These are phyloP conservation scores for Malus sieversii DNA, from an alignment of 306 rosid genomes.

Conservation along the genomic window DNA sequence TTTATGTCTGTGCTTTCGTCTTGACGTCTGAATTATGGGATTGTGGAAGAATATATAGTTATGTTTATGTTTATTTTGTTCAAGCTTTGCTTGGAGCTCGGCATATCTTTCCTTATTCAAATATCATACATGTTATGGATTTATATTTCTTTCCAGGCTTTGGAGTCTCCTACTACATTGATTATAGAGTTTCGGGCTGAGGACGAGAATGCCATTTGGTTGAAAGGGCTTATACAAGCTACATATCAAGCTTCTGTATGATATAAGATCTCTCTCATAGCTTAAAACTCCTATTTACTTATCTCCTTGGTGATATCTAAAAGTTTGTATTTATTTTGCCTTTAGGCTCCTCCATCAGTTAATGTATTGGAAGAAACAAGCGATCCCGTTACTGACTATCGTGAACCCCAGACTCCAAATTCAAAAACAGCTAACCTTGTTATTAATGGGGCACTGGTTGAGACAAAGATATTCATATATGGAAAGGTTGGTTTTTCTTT, in stretches of 20 bases:
- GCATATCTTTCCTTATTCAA: neutral
- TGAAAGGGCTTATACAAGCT: slow-evolving; percentile 75
- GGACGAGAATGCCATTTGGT: slow-evolving; percentile 66
- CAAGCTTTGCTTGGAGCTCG: slow-evolving; percentile 1
- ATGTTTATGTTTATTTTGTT: neutral
- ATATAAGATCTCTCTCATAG: neutral
- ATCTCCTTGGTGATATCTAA: slow-evolving; percentile 7
- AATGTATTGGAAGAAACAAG: slow-evolving; percentile 45
- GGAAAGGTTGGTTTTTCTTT: slow-evolving; percentile 64
- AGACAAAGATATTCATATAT: slow-evolving; percentile 65
- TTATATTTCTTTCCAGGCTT: slow-evolving; percentile 38
- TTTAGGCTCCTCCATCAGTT: slow-evolving; percentile 60
- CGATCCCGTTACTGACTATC: slow-evolving; percentile 23
- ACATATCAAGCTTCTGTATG: slow-evolving; percentile 94
- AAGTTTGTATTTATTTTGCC: slow-evolving; percentile 18
- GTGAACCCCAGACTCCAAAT: slow-evolving; percentile 29
- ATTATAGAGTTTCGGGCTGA: slow-evolving; percentile 65
- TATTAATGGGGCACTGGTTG: slow-evolving; percentile 72
- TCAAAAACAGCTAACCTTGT: slow-evolving; percentile 67
- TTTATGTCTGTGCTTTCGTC: neutral
- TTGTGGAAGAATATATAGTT: neutral
- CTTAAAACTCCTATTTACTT: slow-evolving; percentile 5
- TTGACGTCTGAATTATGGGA: neutral
- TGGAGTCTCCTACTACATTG: slow-evolving; percentile 94
- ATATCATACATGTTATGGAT: neutral